Conservation (phyloP, 2,329 filamentous ascomycete genomes). For the Neofusicoccum laricinum region DNA sequence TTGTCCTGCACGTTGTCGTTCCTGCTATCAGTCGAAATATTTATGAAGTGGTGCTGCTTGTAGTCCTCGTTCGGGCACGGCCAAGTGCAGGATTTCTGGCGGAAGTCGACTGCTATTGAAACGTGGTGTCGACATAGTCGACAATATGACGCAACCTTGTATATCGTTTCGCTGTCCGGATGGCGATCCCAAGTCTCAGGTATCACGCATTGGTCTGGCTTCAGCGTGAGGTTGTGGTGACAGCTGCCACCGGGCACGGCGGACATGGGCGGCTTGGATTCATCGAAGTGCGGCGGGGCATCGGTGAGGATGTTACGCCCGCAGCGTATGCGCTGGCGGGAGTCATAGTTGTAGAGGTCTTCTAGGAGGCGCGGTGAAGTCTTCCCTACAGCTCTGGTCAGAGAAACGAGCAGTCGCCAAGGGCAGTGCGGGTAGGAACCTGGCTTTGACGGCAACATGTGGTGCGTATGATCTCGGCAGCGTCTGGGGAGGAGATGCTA, state of each 20-base stretch:
- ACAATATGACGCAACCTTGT: conserved; percentile 61
- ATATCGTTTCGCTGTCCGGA: conserved; percentile 41
- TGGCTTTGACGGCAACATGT: conserved; percentile 2
- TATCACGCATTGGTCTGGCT: conserved; percentile 53
- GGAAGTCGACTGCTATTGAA: conserved; percentile 55
- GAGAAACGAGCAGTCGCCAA: background rate
- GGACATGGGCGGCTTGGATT: conserved; percentile 30
- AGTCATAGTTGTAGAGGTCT: conserved; percentile 53
- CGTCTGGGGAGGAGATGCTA: background rate
- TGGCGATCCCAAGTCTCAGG: conserved; percentile 40
- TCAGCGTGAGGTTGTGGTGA: conserved; percentile 58
- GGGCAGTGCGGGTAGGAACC: background rate
- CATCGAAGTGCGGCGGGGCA: conserved; percentile 52
- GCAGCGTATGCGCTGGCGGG: conserved; percentile 42
- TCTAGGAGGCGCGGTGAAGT: conserved; percentile 50
- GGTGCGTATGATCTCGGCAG: background rate
- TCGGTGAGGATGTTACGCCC: conserved; percentile 58
- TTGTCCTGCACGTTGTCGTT: conserved; percentile 19
- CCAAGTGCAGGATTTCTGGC: conserved; percentile 34
- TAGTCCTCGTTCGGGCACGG: conserved; percentile 49
- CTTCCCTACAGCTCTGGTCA: conserved; percentile 37
- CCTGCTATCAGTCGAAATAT: conserved; percentile 32
- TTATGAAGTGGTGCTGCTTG: conserved; percentile 62
- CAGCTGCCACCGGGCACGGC: conserved; percentile 48
- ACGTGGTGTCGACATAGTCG: conserved; percentile 61